Conservation (phyloP, 257 asterid genomes). For the Coffea canephora region DNA sequence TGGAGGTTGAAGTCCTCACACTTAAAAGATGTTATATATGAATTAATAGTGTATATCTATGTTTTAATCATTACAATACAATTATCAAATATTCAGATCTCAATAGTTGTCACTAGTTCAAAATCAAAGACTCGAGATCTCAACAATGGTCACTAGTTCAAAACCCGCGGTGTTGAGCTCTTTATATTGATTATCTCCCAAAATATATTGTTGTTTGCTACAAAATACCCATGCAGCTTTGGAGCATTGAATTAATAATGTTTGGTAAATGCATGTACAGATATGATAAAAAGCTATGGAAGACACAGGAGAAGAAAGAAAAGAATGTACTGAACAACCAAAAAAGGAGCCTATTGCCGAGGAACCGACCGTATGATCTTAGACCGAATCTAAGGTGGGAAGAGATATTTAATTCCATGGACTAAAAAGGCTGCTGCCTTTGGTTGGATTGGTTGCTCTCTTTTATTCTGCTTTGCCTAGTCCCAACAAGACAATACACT, state of each 20-base stretch:
- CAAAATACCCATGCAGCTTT: neutral
- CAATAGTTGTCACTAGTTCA: no score
- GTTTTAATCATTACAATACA: no score
- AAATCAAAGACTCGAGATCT: neutral
- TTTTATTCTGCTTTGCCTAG: slow-evolving; percentile 5
- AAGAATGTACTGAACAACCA: neutral
- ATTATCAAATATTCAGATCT: no score
- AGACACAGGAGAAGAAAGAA: neutral
- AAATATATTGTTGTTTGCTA: neutral
- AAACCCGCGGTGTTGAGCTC: neutral
- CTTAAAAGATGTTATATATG: no score
- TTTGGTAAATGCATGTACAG: neutral
- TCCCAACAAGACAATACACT: slow-evolving; percentile 7
- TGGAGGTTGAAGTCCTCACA: no score
- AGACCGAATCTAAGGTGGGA: slow-evolving; percentile 24
- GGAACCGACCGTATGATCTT: slow-evolving; percentile 29
- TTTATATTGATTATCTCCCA: neutral
- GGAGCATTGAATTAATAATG: neutral
- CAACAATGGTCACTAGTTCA: neutral
- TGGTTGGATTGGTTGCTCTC: neutral
- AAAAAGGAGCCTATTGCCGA: slow-evolving; percentile 8
- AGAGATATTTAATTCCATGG: neutral
- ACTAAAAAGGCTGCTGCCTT: neutral
- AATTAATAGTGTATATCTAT: no score
- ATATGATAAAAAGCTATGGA: neutral